Evolutionary conservation across 257 asterid genomes (phyloP).

Genomic region (Gentiana dahurica): DNA sequence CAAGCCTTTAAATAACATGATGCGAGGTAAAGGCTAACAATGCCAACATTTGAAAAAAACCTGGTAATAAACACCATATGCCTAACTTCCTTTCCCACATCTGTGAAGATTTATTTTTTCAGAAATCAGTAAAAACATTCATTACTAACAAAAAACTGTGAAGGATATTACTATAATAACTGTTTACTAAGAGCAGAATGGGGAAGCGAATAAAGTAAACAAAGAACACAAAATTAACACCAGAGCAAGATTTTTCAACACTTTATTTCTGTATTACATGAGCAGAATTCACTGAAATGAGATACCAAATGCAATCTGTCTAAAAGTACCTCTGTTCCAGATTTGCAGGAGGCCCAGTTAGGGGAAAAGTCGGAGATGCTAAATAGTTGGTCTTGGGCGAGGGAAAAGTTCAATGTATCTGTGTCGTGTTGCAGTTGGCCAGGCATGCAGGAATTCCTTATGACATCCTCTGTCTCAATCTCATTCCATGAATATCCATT

Average conservation of each 20-base stretch:
- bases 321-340: conserved; percentile 49
- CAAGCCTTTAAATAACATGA: neutral
- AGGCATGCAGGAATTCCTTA: conserved; percentile 41
- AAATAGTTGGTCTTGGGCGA: conserved; percentile 75
- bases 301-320: neutral
- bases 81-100: neutral
- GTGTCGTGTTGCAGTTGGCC: conserved; percentile 55
- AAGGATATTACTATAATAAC: too few relatives aligned
- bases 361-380: conserved; percentile 75
- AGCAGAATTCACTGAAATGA: neutral
- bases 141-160: neutral
- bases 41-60: neutral
- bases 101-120: neutral
- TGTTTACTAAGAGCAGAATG: too few relatives aligned
- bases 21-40: neutral
- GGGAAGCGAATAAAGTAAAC: too few relatives aligned
- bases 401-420: conserved; percentile 57
- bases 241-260: too few relatives aligned
- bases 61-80: neutral
- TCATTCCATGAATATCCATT: conserved; percentile 59
- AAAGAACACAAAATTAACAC: too few relatives aligned
- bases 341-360: conserved; percentile 54
- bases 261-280: too few relatives aligned
- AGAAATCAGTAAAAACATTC: neutral
- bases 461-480: conserved; percentile 55